Evolutionary conservation across 2,329 filamentous ascomycete genomes (phyloP).

Genomic region (Colletotrichum australisinense): DNA sequence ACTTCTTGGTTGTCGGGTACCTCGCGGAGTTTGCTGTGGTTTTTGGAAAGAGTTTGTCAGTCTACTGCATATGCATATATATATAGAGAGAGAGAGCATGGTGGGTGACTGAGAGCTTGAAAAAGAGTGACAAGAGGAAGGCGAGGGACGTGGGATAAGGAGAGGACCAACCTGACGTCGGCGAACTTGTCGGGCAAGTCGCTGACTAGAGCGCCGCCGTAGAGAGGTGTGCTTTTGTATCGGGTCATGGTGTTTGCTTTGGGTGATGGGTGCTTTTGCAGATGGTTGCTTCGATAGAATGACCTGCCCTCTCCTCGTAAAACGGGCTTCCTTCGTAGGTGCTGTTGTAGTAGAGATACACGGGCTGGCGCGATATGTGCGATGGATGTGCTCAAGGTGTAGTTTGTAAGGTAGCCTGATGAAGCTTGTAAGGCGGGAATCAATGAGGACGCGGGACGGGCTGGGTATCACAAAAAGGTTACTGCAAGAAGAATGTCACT

Average conservation of each 20-base stretch:
- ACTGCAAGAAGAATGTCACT: neutral
- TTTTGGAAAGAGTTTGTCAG: too few relatives aligned
- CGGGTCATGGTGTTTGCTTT: conserved; percentile 54
- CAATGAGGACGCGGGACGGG: too few relatives aligned
- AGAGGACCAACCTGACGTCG: conserved; percentile 73
- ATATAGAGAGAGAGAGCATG: too few relatives aligned
- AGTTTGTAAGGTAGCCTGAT: neutral
- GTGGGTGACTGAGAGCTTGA: neutral
- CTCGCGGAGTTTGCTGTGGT: conserved; percentile 73
- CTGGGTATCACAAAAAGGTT: neutral
- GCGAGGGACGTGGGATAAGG: neutral
- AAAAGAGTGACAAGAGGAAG: neutral
- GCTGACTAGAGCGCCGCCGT: conserved; percentile 77
- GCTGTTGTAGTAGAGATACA: neutral
- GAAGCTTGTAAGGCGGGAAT: neutral
- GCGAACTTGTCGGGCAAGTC: conserved; percentile 76
- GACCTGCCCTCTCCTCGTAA: neutral
- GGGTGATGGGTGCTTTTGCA: neutral
- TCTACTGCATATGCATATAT: too few relatives aligned
- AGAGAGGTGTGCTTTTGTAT: conserved; percentile 72
- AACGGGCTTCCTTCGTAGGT: neutral
- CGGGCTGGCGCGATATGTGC: too few relatives aligned
- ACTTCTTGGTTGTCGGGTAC: conserved; percentile 93
- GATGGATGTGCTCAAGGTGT: neutral
- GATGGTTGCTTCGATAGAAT: neutral